Base-by-base conservation (phyloP, 768 basidiomycete species). In the Glaciozyma antarctica region DNA sequence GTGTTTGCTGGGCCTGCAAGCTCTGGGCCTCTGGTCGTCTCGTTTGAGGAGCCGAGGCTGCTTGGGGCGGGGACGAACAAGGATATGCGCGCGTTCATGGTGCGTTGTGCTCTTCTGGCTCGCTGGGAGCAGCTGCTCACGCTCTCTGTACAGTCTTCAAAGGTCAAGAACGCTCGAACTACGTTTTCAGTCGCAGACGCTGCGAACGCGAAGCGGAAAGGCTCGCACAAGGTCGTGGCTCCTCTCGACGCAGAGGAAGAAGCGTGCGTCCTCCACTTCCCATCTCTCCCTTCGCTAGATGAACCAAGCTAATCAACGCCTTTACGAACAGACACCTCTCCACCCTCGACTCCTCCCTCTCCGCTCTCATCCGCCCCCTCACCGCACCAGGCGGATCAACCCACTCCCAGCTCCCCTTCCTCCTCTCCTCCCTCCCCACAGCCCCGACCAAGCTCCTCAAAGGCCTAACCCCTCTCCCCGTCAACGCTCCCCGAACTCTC, bases 301-400 rank as follows among this genome's bases (percentile, higher is more conserved):
- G 6, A 19, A 3, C 13, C 43, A 16, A 7, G 10, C 83, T 41
- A 69, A 92, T 90, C 82, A 24, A 32, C 6, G 16, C 53, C 7
- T 28, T 80, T 28, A 82, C 86, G 9, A 90, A 75, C 74, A 92
- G 92, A 53, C 89, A 79, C 73, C 82, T 82, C 75, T 80, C 82
- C 66, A 81, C 86, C 71, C 93, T 86, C 5, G 79, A 78, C 71
- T 83, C 88, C 6, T 90, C 91, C 77, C 92, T 86, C 60, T 88
- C 89, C 72, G 89, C 71, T 66, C 84, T 90, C 73, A 85, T 78
- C 28, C 86, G 82, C 1, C 88, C 87, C 0, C 79, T 82, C 88
- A 92, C 93, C 1, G 91, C 60, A 6, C 24, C 57, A 5, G 5
- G 30, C 47, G 26, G 22, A 2, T 24, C 58, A 2, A n/a, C 57